Evolutionary conservation across 2,329 filamentous ascomycete genomes (phyloP).

Genomic region (Hortaea sp.): DNA sequence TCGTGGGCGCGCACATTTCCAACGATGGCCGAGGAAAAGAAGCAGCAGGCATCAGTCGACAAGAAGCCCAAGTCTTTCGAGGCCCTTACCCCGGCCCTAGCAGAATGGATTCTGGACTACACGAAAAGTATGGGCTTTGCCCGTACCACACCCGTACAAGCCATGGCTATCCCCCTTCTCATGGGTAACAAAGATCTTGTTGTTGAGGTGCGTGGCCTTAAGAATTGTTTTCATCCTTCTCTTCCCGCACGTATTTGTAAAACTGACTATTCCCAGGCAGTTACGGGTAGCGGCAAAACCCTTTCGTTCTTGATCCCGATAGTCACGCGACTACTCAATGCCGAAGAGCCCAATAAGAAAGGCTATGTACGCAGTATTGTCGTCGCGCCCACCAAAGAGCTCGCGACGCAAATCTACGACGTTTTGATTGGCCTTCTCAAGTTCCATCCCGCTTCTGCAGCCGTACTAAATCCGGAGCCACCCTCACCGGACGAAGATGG

Average conservation of each 20-base stretch:
- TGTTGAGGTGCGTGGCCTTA: conserved; percentile 52
- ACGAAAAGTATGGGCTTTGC: conserved; percentile 75
- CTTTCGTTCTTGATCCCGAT: conserved; percentile 76
- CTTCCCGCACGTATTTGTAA: not conserved
- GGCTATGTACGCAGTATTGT: conserved; percentile 87
- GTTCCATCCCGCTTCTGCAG: conserved; percentile 74
- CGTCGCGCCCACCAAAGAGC: conserved; percentile 82
- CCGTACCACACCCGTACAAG: conserved; percentile 90
- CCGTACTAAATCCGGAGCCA: conserved; percentile 46
- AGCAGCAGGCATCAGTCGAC: conserved; percentile 7
- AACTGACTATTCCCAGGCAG: conserved; percentile 43
- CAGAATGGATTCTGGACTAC: conserved; percentile 78
- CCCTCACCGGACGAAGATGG: conserved; percentile 28
- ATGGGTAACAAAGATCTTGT: conserved; percentile 86
- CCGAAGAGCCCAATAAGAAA: conserved; percentile 74
- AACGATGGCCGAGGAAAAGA: not conserved
- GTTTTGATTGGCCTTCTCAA: conserved; percentile 67
- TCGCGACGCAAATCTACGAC: conserved; percentile 80
- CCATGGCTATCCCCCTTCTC: conserved; percentile 79
- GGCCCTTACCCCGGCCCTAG: conserved; percentile 57
- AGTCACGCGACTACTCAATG: conserved; percentile 68
- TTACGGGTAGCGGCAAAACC: conserved; percentile 87
- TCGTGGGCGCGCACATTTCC: not conserved
- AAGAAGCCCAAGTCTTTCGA: conserved; percentile 52
- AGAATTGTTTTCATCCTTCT: not conserved